A percentile compares a stretch with the other conserved stretches of the same genome.
Evolutionary conservation across 768 basidiomycete genomes (phyloP).

Genomic region (Kwoniella dejecticola): DNA sequence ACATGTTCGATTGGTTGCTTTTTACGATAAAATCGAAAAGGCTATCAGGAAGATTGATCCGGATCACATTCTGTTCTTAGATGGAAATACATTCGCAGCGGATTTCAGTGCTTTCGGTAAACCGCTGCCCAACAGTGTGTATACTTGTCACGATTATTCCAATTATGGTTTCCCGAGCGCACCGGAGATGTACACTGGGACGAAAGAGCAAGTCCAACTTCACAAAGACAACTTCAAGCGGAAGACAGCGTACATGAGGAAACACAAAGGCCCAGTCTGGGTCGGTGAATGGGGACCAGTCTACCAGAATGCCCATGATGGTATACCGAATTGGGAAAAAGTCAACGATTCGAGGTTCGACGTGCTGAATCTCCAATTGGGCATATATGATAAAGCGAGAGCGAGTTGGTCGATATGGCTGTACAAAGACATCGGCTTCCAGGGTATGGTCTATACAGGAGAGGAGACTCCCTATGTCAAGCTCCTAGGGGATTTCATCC

Average conservation of each 20-base stretch:
- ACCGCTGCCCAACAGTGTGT: conserved; percentile 71
- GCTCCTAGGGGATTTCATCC: conserved; percentile 69
- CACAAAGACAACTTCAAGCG: conserved; percentile 61
- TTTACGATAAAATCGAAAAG: conserved; percentile 69
- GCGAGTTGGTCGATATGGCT: conserved; percentile 77
- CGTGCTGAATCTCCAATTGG: conserved; percentile 73
- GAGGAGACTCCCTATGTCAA: conserved; percentile 71
- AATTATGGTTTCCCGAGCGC: conserved; percentile 71
- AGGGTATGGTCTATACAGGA: conserved; percentile 78
- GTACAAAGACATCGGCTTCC: conserved; percentile 65
- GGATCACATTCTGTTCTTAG: conserved; percentile 74
- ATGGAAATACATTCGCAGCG: conserved; percentile 50
- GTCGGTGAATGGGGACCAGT: conserved; percentile 85
- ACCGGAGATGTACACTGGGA: conserved; percentile 61
- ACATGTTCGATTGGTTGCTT: conserved; percentile 66
- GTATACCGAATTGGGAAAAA: conserved; percentile 63
- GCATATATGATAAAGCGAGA: conserved; percentile 67
- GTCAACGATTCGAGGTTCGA: conserved; percentile 69
- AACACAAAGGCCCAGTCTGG: conserved; percentile 54
- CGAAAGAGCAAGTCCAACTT: conserved; percentile 30
- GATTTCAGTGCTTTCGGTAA: conserved; percentile 58
- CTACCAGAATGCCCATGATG: conserved; percentile 60
- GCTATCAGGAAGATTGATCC: conserved; percentile 73
- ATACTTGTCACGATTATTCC: conserved; percentile 77
- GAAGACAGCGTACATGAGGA: conserved; percentile 77